A percentile compares a stretch with the other conserved stretches of the same genome.
phyloP scores from a whole-genome alignment of 768 basidiomycete genomes.

The Gautieria morchelliformis region DNA sequence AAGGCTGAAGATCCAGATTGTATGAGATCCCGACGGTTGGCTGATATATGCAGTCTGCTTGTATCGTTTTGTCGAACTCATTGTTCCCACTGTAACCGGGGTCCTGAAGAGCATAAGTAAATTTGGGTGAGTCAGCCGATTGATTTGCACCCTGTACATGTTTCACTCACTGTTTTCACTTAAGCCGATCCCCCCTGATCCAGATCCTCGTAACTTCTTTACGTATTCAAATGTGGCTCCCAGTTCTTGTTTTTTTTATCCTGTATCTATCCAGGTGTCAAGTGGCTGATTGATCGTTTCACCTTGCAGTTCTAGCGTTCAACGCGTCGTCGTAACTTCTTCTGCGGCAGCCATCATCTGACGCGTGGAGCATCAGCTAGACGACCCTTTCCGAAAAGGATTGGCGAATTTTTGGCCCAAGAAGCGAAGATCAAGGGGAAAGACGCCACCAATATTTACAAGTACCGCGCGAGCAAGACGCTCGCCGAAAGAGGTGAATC shows the following conservation, averaged over 20 bases:
- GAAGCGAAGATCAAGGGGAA: slow-evolving; percentile 22
- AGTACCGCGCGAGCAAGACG: slow-evolving; percentile 21
- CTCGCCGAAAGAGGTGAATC: slow-evolving; percentile 19
- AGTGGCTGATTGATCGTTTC: too few species aligned
- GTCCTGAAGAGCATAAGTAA: slow-evolving; percentile 27
- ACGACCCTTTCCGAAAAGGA: slow-evolving; percentile 15
- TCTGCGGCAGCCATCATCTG: slow-evolving; percentile 9
- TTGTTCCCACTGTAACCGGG: slow-evolving; percentile 32
- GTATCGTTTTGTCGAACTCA: slow-evolving; percentile 17
- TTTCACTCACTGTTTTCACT: too few species aligned
- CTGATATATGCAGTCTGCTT: neutral
- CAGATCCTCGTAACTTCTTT: neutral
- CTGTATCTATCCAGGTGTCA: neutral
- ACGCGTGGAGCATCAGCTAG: neutral
- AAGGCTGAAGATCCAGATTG: slow-evolving; percentile 11
- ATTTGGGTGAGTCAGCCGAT: slow-evolving; percentile 15
- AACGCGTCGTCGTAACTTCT: slow-evolving; percentile 9
- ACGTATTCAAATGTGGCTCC: too few species aligned
- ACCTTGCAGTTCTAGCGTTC: neutral
- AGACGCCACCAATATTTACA: slow-evolving; percentile 13
- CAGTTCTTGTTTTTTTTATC: too few species aligned
- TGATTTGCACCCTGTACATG: too few species aligned
- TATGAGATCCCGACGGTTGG: neutral
- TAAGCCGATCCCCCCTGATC: too few species aligned
- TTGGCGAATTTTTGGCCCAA: slow-evolving; percentile 19